Conservation (phyloP, 495 filamentous ascomycete species). For the Durotheca rogersii region DNA sequence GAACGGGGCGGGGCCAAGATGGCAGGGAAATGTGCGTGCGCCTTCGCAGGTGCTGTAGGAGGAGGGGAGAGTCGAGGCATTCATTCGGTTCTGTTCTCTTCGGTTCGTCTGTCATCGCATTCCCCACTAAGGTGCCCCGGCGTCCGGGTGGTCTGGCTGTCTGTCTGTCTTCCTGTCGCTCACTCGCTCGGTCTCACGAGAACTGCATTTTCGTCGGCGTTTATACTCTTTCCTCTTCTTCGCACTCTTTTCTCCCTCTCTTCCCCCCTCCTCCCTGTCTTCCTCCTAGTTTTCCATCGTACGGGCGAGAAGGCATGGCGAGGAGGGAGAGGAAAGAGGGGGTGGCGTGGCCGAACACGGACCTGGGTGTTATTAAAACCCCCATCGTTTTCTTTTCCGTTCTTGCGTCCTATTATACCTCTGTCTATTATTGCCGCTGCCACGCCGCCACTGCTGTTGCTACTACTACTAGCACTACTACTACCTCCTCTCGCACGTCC, state of each 20-base stretch:
- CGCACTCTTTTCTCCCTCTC: neutral
- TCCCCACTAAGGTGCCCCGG: neutral
- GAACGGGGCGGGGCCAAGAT: too few species aligned
- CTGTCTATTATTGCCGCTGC: too few species aligned
- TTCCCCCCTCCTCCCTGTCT: too few species aligned
- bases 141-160: neutral
- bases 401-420: too few species aligned
- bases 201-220: slow-evolving; percentile 25
- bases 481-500: neutral
- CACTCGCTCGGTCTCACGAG: neutral
- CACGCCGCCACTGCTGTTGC: too few species aligned
- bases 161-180: neutral
- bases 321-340: neutral
- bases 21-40: too few species aligned
- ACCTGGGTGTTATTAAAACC: too few species aligned
- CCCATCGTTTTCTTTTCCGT: too few species aligned
- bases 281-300: neutral
- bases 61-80: slow-evolving; percentile 4
- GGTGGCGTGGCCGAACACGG: neutral
- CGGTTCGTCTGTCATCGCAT: too few species aligned
- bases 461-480: neutral
- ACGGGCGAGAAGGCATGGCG: neutral
- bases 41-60: neutral
- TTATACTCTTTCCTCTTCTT: slow-evolving; percentile 1
- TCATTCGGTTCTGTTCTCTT: slow-evolving; percentile 11